These are phyloP conservation scores for Scheffersomyces segobiensis DNA, from an alignment of 1,139 yeast species.

Conservation along the genomic window DNA sequence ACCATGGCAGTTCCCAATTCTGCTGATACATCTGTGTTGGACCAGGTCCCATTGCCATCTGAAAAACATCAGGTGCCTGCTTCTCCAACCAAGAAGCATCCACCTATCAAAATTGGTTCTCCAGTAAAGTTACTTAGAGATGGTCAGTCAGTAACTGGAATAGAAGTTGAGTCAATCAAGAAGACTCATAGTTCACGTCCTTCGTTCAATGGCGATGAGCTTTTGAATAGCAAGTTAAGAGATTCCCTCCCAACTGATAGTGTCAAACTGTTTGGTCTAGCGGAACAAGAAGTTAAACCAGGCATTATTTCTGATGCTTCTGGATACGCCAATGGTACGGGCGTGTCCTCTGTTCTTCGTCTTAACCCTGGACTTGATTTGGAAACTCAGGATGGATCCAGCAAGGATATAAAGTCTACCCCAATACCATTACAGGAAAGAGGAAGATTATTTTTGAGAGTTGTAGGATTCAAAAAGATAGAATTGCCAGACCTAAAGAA, in stretches of 20 bases:
- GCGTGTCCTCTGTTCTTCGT: slow-evolving; percentile 7
- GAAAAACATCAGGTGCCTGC: background rate
- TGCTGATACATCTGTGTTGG: background rate
- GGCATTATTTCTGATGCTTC: slow-evolving; percentile 35
- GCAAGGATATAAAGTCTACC: slow-evolving; percentile 4
- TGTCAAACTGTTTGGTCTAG: background rate
- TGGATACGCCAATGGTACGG: slow-evolving; percentile 15
- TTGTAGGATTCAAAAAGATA: slow-evolving; percentile 60
- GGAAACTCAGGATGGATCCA: background rate
- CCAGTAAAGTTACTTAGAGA: slow-evolving; percentile 38
- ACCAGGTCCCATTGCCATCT: background rate
- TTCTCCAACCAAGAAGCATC: background rate
- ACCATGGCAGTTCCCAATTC: background rate
- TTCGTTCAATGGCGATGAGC: slow-evolving; percentile 19
- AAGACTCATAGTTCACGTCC: slow-evolving; percentile 1
- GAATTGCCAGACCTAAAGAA: slow-evolving; percentile 54
- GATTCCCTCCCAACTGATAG: slow-evolving; percentile 5
- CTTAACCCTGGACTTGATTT: background rate
- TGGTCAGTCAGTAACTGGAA: slow-evolving; percentile 30
- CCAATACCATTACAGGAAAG: slow-evolving; percentile 40
- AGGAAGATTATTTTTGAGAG: slow-evolving; percentile 73
- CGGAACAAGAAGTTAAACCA: slow-evolving; percentile 12
- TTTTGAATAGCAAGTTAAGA: slow-evolving; percentile 28
- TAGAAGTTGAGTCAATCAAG: slow-evolving; percentile 8
- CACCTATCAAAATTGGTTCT: slow-evolving; percentile 26